Base-by-base conservation (phyloP, 768 basidiomycete species). In the Naganishia vishniacii region DNA sequence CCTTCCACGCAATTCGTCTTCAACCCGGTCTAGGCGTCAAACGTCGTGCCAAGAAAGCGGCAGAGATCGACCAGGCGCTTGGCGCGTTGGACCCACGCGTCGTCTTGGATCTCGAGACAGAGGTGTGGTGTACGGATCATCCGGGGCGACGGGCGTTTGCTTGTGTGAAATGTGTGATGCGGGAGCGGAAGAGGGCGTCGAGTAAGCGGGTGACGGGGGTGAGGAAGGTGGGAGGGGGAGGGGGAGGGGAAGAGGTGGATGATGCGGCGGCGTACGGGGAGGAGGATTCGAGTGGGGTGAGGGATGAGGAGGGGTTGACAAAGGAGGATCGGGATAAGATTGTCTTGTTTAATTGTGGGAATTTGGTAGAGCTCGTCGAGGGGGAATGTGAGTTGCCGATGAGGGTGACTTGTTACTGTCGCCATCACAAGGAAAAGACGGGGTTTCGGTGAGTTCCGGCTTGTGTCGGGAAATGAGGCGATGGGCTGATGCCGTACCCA, bases 361-460 rank as follows among this genome's bases (percentile, higher is more conserved):
- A 93, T 68, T 81, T 89, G 45, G 83, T 97, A 48, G 90, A 92
- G 73, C 91, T 98, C 75, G 86, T 85, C 6, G 81, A 85, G 13
- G 95, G 95, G 23, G 88, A 89, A 20, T 86, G 86, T 26, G 83
- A 89, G 20, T 72, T 99, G n/a, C 94, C 94, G 8, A 85, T 95
- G 40, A 85, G 95, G 48, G 90, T 99, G 66, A 94, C 94, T 7
- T 99, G 95, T 78, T 99, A 99, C 76, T 98, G 95, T 70, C 86
- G 94, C 58, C 95, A 98, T 81, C 94, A 99, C 79, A 87, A 91
- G 65, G 95, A 99, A 79, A 97, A 95, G 79, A 81, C 87, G 40
- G 95, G 95, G 2, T 98, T 97, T 88, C 74, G 69, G 77, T 75
- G 48, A 67, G 76, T 67, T 20, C 16, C 18, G 20, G 29, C 11